phyloP scores from a whole-genome alignment of 2,329 filamentous ascomycete genomes.

The Gnomoniopsis smithogilvyi region DNA sequence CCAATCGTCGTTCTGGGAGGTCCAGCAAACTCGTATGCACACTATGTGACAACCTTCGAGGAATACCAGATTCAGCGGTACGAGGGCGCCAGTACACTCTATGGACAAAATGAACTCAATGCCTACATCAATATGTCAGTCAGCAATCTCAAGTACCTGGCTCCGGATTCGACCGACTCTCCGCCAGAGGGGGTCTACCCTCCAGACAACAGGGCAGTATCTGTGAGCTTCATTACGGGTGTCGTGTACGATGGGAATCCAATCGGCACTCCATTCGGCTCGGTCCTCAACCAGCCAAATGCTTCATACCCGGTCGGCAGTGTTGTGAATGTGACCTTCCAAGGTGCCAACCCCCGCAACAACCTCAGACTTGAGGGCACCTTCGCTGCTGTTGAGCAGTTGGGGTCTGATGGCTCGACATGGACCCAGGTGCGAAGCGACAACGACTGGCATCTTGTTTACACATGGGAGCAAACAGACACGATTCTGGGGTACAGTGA shows the following conservation, averaged over 20 bases:
- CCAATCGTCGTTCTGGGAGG: slow-evolving; percentile 78
- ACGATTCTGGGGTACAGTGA: slow-evolving; percentile 69
- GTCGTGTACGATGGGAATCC: slow-evolving; percentile 73
- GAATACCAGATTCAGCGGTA: slow-evolving; percentile 78
- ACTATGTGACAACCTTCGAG: slow-evolving; percentile 31
- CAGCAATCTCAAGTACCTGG: slow-evolving; percentile 66
- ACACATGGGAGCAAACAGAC: slow-evolving; percentile 73
- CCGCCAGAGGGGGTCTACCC: slow-evolving; percentile 59
- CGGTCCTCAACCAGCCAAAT: slow-evolving; percentile 53
- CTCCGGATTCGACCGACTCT: slow-evolving; percentile 40
- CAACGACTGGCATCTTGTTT: slow-evolving; percentile 78
- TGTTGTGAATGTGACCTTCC: slow-evolving; percentile 64
- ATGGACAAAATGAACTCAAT: slow-evolving; percentile 75
- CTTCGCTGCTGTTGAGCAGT: slow-evolving; percentile 71
- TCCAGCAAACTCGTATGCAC: slow-evolving; percentile 81
- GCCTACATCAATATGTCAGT: slow-evolving; percentile 86
- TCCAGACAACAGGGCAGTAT: slow-evolving; percentile 74
- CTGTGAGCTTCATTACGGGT: slow-evolving; percentile 74
- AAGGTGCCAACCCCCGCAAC: slow-evolving; percentile 86
- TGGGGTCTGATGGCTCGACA: slow-evolving; percentile 31
- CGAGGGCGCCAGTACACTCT: slow-evolving; percentile 91
- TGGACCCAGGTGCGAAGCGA: slow-evolving; percentile 75
- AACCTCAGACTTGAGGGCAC: slow-evolving; percentile 75
- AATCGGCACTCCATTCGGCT: slow-evolving; percentile 66
- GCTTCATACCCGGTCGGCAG: slow-evolving; percentile 55